Evolutionary conservation across 2,329 filamentous ascomycete genomes (phyloP).

Genomic region (Epichloe elymi): DNA sequence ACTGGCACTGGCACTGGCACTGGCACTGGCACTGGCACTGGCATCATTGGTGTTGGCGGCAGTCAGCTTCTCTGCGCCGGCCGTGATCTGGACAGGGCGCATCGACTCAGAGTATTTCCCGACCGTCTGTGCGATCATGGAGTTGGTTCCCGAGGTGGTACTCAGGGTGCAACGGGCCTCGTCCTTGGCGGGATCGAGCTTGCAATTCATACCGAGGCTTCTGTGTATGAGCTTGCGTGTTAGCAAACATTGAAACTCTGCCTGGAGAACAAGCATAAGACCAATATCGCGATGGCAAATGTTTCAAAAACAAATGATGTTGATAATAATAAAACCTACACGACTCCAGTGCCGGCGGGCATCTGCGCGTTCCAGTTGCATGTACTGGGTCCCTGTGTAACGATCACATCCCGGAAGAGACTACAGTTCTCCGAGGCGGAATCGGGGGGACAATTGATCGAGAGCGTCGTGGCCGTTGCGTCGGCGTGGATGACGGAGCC

Average conservation of each 20-base stretch:
- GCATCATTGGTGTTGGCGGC: slow-evolving; percentile 3
- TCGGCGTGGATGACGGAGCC: slow-evolving; percentile 19
- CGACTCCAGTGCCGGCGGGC: background rate
- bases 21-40: slow-evolving; percentile 3
- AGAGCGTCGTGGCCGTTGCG: slow-evolving; percentile 17
- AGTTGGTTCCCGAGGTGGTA: background rate
- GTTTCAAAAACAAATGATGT: no score
- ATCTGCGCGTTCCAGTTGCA: background rate
- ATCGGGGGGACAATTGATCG: slow-evolving; percentile 13
- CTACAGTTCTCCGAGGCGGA: slow-evolving; percentile 14
- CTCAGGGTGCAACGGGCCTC: slow-evolving; percentile 15
- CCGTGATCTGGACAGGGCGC: slow-evolving; percentile 23
- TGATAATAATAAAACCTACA: background rate
- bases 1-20: slow-evolving; percentile 1
- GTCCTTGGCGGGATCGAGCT: slow-evolving; percentile 13
- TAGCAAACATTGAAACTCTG: background rate
- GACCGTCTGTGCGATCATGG: fast-evolving
- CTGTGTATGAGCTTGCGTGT: slow-evolving; percentile 4
- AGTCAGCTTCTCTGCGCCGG: slow-evolving; percentile 23
- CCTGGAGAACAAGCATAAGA: no score
- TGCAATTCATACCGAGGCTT: slow-evolving; percentile 11
- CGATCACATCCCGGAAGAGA: slow-evolving; percentile 5
- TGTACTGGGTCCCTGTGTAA: slow-evolving; percentile 18
- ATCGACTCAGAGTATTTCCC: slow-evolving; percentile 9
- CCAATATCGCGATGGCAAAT: no score